phyloP scores from a whole-genome alignment of 2,329 filamentous ascomycete genomes.

The Sporothrix luriei region DNA sequence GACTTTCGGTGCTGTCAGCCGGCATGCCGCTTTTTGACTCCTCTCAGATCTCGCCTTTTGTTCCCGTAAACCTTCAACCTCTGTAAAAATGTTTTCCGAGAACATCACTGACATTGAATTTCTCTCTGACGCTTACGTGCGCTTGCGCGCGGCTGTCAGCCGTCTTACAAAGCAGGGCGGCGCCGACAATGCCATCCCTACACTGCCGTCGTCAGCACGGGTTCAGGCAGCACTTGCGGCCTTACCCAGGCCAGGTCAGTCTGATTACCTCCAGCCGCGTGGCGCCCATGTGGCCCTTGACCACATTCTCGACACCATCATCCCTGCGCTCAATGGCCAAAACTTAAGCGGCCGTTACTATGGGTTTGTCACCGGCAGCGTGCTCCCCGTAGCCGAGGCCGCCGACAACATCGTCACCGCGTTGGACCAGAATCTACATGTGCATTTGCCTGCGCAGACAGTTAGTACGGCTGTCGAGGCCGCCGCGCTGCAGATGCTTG shows the following conservation, averaged over 20 bases:
- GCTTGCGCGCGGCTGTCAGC: slow-evolving; percentile 34
- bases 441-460: slow-evolving; percentile 77
- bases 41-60: not conserved
- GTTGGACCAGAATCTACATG: slow-evolving; percentile 80
- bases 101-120: slow-evolving; percentile 29
- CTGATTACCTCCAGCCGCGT: slow-evolving; percentile 42
- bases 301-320: slow-evolving; percentile 52
- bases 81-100: not conserved
- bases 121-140: slow-evolving; percentile 36
- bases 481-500: slow-evolving; percentile 68
- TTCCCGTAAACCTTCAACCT: not conserved
- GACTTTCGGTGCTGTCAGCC: too few relatives aligned
- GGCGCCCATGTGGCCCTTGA: slow-evolving; percentile 43
- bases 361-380: slow-evolving; percentile 84
- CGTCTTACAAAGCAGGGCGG: slow-evolving; percentile 22
- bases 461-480: slow-evolving; percentile 77
- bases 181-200: slow-evolving; percentile 45
- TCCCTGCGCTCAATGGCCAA: slow-evolving; percentile 66
- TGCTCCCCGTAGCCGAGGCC: slow-evolving; percentile 74
- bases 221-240: slow-evolving; percentile 47
- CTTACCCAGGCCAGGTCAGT: slow-evolving; percentile 44
- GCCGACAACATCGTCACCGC: slow-evolving; percentile 83
- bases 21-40: not conserved
- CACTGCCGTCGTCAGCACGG: slow-evolving; percentile 45
- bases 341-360: slow-evolving; percentile 72